Conservation (phyloP, 2,329 filamentous ascomycete species). For the Botrytis squamosa region DNA sequence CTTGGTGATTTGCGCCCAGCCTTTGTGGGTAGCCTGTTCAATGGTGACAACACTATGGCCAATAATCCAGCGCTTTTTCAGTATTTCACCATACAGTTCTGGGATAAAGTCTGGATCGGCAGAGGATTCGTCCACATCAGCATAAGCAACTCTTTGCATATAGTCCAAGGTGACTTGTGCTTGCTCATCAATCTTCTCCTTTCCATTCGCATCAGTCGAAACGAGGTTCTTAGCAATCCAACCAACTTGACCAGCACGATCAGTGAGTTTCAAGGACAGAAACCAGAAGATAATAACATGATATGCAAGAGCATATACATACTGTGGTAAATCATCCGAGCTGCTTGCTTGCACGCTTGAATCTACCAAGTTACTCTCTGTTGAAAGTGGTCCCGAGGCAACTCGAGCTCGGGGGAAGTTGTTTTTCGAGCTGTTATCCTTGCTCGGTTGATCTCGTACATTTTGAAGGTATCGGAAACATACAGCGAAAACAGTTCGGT, state of each 20-base stretch:
- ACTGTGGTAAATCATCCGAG: constrained; percentile 81
- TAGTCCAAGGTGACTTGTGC: constrained; percentile 92
- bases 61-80: constrained; percentile 68
- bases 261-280: constrained; percentile 78
- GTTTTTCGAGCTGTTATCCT: constrained; percentile 38
- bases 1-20: constrained; percentile 69
- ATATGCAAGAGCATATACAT: constrained; percentile 90
- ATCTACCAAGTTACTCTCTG: constrained; percentile 45
- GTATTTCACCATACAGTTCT: constrained; percentile 63
- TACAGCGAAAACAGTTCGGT: constrained; percentile 90
- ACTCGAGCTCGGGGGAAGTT: constrained; percentile 40
- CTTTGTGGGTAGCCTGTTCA: constrained; percentile 65
- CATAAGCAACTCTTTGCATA: constrained; percentile 85
- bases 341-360: constrained; percentile 42
- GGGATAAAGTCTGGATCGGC: constrained; percentile 65
- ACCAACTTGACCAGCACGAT: constrained; percentile 78
- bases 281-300: constrained; percentile 99
- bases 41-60: constrained; percentile 74
- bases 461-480: constrained; percentile 93
- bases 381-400: constrained; percentile 25
- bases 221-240: constrained; percentile 86
- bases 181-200: constrained; percentile 81
- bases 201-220: constrained; percentile 73
- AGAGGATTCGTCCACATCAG: constrained; percentile 76
- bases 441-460: constrained; percentile 62